Evolutionary conservation across 1,284 basidiomycete genomes (phyloP).

Genomic region (Neolentinus lepideus): DNA sequence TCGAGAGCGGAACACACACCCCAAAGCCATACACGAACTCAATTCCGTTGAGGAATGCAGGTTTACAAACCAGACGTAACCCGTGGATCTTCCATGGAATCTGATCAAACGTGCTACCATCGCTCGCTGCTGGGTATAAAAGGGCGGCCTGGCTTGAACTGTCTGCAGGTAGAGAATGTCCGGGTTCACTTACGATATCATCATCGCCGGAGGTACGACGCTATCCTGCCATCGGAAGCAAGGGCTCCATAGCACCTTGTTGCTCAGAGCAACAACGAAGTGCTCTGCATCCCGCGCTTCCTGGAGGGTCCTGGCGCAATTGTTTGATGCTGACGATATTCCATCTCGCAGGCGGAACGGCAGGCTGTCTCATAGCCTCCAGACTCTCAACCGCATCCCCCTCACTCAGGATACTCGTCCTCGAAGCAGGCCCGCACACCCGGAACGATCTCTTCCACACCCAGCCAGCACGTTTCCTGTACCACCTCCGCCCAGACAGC

Average conservation of each 20-base stretch:
- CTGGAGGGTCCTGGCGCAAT: constrained; percentile 6
- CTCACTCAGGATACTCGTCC: constrained; percentile 31
- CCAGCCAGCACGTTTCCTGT: constrained; percentile 42
- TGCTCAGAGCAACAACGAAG: constrained; percentile 6
- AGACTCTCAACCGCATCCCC: constrained; percentile 40
- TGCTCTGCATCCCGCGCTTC: not conserved
- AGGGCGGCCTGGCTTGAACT: no score
- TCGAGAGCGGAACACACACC: no score
- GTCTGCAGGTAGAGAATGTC: not conserved
- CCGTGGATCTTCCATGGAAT: no score
- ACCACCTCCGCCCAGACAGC: constrained; percentile 28
- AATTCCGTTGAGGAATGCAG: no score
- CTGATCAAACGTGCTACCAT: no score
- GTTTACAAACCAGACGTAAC: no score
- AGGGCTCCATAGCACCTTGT: constrained; percentile 7
- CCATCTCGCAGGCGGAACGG: constrained; percentile 34
- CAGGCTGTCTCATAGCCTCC: constrained; percentile 38
- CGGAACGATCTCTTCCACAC: constrained; percentile 34
- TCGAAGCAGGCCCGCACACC: constrained; percentile 41
- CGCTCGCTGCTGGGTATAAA: no score
- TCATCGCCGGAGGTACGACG: constrained; percentile 38
- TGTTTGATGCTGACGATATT: not conserved
- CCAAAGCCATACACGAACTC: no score
- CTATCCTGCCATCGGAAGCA: not conserved
- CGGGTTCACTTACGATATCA: constrained; percentile 30